Conservation (phyloP, 2,329 filamentous ascomycete genomes). For the Paraconiothyrium sp. region DNA sequence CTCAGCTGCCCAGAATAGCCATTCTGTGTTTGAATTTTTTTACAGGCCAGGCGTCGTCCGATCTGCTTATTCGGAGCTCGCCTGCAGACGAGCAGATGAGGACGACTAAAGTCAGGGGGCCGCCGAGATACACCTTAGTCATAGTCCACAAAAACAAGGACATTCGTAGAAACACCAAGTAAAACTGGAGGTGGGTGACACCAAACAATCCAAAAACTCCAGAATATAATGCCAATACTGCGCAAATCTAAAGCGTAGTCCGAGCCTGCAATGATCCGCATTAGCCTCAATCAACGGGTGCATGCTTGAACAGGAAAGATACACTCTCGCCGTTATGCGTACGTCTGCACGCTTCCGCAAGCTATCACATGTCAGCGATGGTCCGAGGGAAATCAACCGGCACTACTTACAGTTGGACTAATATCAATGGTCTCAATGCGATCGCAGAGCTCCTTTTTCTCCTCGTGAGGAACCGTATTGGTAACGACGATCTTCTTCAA, state of each 20-base stretch:
- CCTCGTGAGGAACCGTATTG: conserved; percentile 84
- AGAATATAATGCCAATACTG: not conserved
- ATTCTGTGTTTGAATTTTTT: not conserved
- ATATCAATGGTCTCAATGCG: conserved; percentile 93
- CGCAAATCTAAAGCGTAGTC: not conserved
- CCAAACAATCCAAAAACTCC: not conserved
- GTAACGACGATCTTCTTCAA: conserved; percentile 85
- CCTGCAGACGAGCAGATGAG: not conserved
- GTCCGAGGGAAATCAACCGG: conserved; percentile 9
- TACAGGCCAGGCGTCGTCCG: not conserved
- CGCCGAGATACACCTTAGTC: not conserved
- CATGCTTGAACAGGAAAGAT: conserved; percentile 75
- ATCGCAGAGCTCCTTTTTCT: conserved; percentile 80
- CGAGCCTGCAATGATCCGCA: conserved; percentile 17
- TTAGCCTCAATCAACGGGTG: conserved; percentile 59
- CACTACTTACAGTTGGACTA: conserved; percentile 71
- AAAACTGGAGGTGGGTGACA: not conserved
- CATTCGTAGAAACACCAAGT: not conserved
- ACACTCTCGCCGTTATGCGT: conserved; percentile 78
- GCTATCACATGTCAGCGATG: conserved; percentile 45
- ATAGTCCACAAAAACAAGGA: not conserved
- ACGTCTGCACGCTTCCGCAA: conserved; percentile 75
- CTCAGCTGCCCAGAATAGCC: not conserved
- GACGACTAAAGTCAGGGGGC: not conserved
- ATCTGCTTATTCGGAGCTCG: not conserved